These are phyloP conservation scores for Pestalotiopsis sp. DNA, from an alignment of 2,329 filamentous ascomycete genomes.

Conservation along the genomic window DNA sequence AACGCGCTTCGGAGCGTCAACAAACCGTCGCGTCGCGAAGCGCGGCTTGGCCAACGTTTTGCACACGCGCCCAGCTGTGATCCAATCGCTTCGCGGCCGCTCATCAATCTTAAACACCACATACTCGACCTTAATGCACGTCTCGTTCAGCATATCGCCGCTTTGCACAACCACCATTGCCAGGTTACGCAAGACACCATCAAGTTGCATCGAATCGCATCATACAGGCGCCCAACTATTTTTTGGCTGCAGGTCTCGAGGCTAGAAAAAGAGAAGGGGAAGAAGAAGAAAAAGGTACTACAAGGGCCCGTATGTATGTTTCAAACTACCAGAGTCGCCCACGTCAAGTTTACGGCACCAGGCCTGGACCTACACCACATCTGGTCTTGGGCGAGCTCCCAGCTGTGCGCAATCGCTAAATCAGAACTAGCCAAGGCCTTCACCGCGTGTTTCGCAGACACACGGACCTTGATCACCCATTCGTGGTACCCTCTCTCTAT, in stretches of 20 bases:
- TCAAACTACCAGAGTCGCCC: neutral
- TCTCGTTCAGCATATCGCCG: slow-evolving; percentile 1
- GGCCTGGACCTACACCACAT: neutral
- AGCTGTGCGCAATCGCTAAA: neutral
- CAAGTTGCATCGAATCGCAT: slow-evolving; percentile 22
- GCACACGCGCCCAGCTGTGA: slow-evolving; percentile 9
- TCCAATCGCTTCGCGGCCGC: slow-evolving; percentile 12
- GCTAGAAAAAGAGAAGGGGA: neutral
- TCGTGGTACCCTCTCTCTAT: neutral
- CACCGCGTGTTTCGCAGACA: neutral
- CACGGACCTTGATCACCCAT: neutral
- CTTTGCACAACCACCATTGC: neutral
- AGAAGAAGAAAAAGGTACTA: too few relatives aligned
- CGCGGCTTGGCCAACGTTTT: slow-evolving; percentile 12
- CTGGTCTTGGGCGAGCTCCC: neutral
- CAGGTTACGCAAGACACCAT: slow-evolving; percentile 2
- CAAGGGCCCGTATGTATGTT: neutral
- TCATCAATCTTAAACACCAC: slow-evolving; percentile 17
- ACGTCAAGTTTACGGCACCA: neutral
- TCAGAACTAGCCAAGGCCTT: neutral
- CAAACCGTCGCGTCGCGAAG: slow-evolving; percentile 19
- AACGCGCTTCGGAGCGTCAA: slow-evolving; percentile 25
- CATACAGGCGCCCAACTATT: neutral
- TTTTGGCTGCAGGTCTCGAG: neutral
- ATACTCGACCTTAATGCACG: slow-evolving; percentile 7